phyloP scores from a whole-genome alignment of 1,139 yeast genomes.

The Candida sojae region DNA sequence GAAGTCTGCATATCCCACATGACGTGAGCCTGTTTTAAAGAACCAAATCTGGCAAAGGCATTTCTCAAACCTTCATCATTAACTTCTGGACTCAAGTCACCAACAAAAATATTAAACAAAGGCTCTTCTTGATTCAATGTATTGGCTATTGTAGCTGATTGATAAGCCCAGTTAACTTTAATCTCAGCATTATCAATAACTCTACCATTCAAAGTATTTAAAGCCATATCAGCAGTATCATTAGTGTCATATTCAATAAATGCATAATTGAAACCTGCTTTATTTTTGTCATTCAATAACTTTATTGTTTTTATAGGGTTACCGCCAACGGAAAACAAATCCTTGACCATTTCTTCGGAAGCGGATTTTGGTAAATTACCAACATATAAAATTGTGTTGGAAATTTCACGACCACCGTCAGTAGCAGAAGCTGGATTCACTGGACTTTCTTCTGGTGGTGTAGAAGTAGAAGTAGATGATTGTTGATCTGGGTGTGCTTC shows the following conservation, averaged over 20 bases:
- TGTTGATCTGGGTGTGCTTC: conserved; percentile 4
- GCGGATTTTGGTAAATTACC: conserved; percentile 72
- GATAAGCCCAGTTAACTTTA: conserved; percentile 82
- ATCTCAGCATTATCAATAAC: conserved; percentile 54
- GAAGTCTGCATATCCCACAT: conserved; percentile 99
- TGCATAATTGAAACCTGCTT: conserved; percentile 76
- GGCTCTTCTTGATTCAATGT: conserved; percentile 43
- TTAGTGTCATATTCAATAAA: conserved; percentile 73
- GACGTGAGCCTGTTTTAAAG: conserved; percentile 82
- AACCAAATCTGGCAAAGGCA: conserved; percentile 60
- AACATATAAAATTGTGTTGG: conserved; percentile 72
- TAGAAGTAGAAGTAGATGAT: background rate
- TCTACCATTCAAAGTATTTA: conserved; percentile 60
- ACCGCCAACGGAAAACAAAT: conserved; percentile 64
- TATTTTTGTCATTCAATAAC: conserved; percentile 73
- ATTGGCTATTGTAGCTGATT: conserved; percentile 54
- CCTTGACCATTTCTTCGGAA: conserved; percentile 61
- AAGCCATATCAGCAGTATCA: conserved; percentile 62
- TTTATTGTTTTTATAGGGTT: conserved; percentile 57
- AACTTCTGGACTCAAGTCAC: conserved; percentile 82
- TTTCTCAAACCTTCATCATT: conserved; percentile 69
- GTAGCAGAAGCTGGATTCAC: conserved; percentile 63
- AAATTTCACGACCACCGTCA: conserved; percentile 80
- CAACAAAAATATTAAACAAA: conserved; percentile 73
- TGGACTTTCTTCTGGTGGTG: conserved; percentile 3